Conservation (phyloP, 257 asterid genomes). For the Ilex aquifolium region DNA sequence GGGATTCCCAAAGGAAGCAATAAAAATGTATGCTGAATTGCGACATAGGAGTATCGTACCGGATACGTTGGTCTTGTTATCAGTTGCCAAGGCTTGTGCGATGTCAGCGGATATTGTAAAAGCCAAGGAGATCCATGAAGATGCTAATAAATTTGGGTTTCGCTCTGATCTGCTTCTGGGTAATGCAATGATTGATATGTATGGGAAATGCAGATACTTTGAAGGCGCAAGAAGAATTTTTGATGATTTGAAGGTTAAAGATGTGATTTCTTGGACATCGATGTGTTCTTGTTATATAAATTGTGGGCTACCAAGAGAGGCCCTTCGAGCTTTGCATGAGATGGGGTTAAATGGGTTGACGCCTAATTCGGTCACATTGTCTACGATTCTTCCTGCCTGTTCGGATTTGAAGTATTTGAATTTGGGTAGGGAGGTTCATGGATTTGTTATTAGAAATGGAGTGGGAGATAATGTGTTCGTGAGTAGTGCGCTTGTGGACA, state of each 20-base stretch:
- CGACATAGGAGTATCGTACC: conserved; percentile 11
- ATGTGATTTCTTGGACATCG: conserved; percentile 73
- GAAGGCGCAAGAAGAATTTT: conserved; percentile 57
- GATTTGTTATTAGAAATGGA: conserved; percentile 46
- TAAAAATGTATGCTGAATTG: conserved; percentile 16
- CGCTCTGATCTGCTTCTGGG: conserved; percentile 54
- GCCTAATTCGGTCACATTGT: conserved; percentile 55
- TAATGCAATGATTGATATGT: conserved; percentile 64
- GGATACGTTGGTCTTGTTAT: conserved; percentile 22
- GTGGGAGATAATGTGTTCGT: conserved; percentile 51
- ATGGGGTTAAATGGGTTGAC: conserved; percentile 41
- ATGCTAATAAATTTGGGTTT: conserved; percentile 32
- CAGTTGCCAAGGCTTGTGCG: conserved; percentile 23
- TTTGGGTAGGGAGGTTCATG: conserved; percentile 53
- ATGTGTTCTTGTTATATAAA: conserved; percentile 58
- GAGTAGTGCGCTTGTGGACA: conserved; percentile 57
- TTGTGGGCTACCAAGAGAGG: conserved; percentile 44
- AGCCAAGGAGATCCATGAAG: conserved; percentile 54
- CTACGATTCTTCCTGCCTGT: conserved; percentile 69
- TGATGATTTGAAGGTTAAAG: conserved; percentile 31
- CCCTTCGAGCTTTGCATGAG: conserved; percentile 36
- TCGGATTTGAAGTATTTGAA: conserved; percentile 46
- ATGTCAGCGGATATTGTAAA: conserved; percentile 34
- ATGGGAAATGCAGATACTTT: conserved; percentile 50
- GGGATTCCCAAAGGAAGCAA: conserved; percentile 23